Percentiles rank a stretch among this genome's conserved stretches.
phyloP scores from a whole-genome alignment of 73 alveolate genomes.

The Paramecium primaurelia region DNA sequence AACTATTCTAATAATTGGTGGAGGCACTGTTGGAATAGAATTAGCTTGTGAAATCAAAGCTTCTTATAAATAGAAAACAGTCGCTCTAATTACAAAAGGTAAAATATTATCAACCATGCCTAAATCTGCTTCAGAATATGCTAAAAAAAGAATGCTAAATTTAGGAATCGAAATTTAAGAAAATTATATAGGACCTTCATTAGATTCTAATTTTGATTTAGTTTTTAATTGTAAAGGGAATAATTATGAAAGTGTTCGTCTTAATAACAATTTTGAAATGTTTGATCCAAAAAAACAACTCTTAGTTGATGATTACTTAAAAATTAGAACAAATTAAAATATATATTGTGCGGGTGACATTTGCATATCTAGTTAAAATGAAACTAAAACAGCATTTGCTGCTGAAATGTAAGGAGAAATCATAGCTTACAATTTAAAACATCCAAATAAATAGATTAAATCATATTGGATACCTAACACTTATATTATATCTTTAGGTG shows the following conservation, averaged over 20 bases:
- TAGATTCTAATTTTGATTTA: neutral
- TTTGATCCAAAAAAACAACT: neutral
- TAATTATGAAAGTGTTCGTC: neutral
- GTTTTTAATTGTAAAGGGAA: constrained; percentile 15
- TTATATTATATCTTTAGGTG: constrained; percentile 17
- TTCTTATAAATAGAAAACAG: neutral
- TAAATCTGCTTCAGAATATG: neutral
- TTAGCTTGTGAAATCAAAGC: constrained; percentile 13
- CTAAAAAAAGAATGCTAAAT: neutral
- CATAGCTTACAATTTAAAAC: neutral
- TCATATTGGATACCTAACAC: constrained; percentile 17
- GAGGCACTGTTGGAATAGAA: constrained; percentile 40
- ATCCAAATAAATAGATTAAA: neutral
- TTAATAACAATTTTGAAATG: neutral
- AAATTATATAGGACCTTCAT: neutral
- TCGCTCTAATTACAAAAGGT: neutral
- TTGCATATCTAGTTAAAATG: neutral
- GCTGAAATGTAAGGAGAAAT: constrained; percentile 33
- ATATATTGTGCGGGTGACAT: constrained; percentile 21
- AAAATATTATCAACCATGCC: constrained; percentile 25
- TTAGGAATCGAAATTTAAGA: neutral
- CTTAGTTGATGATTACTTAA: constrained; percentile 9
- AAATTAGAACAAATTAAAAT: neutral
- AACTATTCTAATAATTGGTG: constrained; percentile 6
- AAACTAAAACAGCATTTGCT: neutral